Evolutionary conservation across 805 yeast species (phyloP), one percentile per base, ranked within the genome.

Genomic region (Candida coquimbonensis): DNA sequence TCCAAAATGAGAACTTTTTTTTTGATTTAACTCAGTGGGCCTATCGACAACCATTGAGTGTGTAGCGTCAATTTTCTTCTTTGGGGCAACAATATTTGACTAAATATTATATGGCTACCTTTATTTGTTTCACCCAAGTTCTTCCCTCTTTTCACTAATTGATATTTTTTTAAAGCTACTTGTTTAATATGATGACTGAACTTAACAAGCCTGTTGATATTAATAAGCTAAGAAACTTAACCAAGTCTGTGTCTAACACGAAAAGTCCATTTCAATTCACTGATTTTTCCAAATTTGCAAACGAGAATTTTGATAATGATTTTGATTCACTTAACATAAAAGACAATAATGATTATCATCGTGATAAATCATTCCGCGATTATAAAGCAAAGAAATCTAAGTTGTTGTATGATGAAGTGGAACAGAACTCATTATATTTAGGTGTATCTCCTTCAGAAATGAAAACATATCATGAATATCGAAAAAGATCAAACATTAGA

Each of bases 251-350:
- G 1, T 21, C 17, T 13, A 27, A 36, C 11, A 25, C 25, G 9
- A 35, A 43, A 3, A n/a, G 46, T 1, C 49, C 51, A 7, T 27
- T 48, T 3, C 27, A 14, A 9, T 36, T 33, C 16, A 9, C 50
- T 6, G 53, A 54, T 38, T 53, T 43, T 47, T 48, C 59, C 0
- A 16, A 40, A 32, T 42, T 55, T 38, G 59, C 60, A 6, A 21
- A 32, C 11, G 43, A 49, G 11, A 43, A 49, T 32, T 56, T 54
- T 31, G 19, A 38, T 8, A 16, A 12, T 29, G 36, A 39, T 14
- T 29, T 19, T 14, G n/a, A 12, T 9, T 17, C 32, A n/a, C 12
- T 31, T 7, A 14, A 11, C 4, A 39, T 16, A 33, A 9, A 7
- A 7, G 1, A 26, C 16, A 38, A 38, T 21, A 43, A 44, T 7